Evolutionary conservation across 306 rosid species (phyloP).

Genomic region (Prunus mume): DNA sequence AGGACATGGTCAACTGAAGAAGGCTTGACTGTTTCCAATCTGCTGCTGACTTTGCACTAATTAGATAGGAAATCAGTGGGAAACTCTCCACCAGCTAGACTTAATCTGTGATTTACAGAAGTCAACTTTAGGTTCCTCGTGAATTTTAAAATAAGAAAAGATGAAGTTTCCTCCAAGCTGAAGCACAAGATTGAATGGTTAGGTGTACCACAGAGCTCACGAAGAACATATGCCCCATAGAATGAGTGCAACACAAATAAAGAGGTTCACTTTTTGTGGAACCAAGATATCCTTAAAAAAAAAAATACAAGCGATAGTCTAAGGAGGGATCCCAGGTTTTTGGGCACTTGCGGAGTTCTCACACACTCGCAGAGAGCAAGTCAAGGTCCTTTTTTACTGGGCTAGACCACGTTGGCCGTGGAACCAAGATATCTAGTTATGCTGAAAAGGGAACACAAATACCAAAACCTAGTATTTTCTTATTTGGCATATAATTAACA

Average conservation of each 20-base stretch:
- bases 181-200: no score
- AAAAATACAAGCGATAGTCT: not conserved
- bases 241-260: conserved; percentile 26
- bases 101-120: not conserved
- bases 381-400: no score
- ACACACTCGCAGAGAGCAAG: no score
- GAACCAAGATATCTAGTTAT: conserved; percentile 8
- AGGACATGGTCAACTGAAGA: not conserved
- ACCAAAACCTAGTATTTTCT: conserved; percentile 12
- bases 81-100: not conserved
- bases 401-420: accelerated
- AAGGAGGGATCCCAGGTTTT: no score
- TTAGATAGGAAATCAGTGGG: not conserved
- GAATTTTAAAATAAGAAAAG: not conserved
- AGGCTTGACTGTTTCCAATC: no score
- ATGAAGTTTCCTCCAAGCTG: not conserved
- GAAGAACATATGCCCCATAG: conserved; percentile 11
- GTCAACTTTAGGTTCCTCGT: not conserved
- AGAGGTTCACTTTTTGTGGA: conserved; percentile 6
- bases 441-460: conserved; percentile 11
- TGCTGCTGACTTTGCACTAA: no score
- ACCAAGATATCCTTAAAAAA: conserved; percentile 4
- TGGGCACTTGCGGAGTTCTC: no score
- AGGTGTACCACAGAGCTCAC: not conserved
- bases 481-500: conserved; percentile 5